Evolutionary conservation across 257 asterid species (phyloP).

Genomic region (Plectranthus barbatus): DNA sequence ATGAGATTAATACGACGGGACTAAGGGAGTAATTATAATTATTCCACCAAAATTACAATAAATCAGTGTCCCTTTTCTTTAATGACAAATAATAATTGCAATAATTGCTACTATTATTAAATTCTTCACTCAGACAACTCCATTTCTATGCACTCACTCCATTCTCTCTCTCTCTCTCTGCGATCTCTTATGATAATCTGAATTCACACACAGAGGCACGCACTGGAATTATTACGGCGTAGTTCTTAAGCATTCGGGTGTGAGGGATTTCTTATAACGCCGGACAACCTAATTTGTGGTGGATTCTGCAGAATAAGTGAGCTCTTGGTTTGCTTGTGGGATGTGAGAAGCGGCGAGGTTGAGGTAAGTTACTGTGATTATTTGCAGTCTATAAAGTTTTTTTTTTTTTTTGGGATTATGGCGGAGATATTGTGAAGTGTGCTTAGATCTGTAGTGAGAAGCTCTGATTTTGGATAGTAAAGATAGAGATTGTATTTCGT

Average conservation of each 20-base stretch:
- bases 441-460: conserved; percentile 49
- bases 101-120: conserved; percentile 36
- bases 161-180: conserved; percentile 25
- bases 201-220: conserved; percentile 29
- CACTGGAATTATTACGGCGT: conserved; percentile 36
- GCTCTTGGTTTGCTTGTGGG: conserved; percentile 31
- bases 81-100: conserved; percentile 38
- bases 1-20: too few relatives aligned
- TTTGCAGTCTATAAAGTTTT: neutral
- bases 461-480: conserved; percentile 21
- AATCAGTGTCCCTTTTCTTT: conserved; percentile 33
- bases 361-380: conserved; percentile 31
- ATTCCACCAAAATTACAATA: conserved; percentile 36
- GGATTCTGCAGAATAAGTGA: conserved; percentile 23
- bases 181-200: conserved; percentile 44
- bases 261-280: conserved; percentile 22
- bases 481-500: conserved; percentile 17
- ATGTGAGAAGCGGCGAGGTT: conserved; percentile 39
- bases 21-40: too few relatives aligned
- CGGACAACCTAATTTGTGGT: conserved; percentile 18
- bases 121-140: conserved; percentile 36
- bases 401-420: neutral
- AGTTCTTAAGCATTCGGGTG: conserved; percentile 35
- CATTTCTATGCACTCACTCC: conserved; percentile 25
- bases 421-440: conserved; percentile 17